Conservation (phyloP, 108 stramenopile genomes). For the Cyclotella sp. region DNA sequence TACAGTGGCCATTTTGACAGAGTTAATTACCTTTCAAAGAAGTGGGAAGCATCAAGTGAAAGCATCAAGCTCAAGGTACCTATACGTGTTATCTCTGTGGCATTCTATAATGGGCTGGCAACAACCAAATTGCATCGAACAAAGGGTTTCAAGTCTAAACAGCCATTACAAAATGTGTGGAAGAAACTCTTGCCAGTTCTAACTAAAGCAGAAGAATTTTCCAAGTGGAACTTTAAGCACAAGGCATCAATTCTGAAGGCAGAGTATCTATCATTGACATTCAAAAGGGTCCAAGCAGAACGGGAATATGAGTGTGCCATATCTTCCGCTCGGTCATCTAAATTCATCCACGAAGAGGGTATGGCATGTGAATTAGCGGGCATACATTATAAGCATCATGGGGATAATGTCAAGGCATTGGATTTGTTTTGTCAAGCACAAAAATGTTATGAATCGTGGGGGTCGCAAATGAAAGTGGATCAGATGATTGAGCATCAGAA, state of each 20-base stretch:
- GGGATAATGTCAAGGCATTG: constrained; percentile 8
- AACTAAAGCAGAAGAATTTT: neutral
- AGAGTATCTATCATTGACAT: constrained; percentile 12
- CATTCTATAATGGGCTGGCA: too few relatives aligned
- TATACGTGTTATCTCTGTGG: too few relatives aligned
- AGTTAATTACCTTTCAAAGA: too few relatives aligned
- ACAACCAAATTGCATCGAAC: too few relatives aligned
- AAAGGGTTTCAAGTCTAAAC: too few relatives aligned
- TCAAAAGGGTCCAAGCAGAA: constrained; percentile 12
- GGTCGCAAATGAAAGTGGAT: constrained; percentile 22
- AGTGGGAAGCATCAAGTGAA: too few relatives aligned
- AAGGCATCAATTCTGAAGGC: constrained; percentile 26
- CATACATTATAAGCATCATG: constrained; percentile 22
- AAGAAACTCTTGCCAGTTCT: neutral
- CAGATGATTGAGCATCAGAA: too few relatives aligned
- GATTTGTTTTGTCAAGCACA: constrained; percentile 20
- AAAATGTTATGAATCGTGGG: constrained; percentile 26
- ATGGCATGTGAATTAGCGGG: constrained; percentile 31
- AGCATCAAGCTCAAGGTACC: too few relatives aligned
- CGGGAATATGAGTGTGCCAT: constrained; percentile 18
- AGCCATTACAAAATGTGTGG: neutral
- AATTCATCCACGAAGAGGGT: constrained; percentile 31
- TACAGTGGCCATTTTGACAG: too few relatives aligned
- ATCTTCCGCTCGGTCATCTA: constrained; percentile 14
- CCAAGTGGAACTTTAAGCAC: constrained; percentile 2